Conservation (phyloP, 192 early-diverging fungal genomes). For the Mortierella alpina region DNA sequence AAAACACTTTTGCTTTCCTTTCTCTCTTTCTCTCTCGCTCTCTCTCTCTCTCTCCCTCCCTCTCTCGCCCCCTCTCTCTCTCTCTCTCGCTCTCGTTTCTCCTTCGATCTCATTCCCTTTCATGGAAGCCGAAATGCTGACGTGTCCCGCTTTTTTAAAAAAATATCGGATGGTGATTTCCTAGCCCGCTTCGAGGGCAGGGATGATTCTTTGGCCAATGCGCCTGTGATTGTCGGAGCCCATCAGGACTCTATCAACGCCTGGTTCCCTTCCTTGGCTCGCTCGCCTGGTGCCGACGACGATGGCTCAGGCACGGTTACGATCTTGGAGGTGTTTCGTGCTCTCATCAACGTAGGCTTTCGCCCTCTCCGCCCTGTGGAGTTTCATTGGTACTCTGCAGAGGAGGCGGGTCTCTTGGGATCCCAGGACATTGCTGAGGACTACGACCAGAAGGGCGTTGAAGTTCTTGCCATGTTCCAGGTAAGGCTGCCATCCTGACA, state of each 20-base stretch:
- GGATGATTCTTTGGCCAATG: conserved; percentile 57
- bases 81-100: too few species aligned
- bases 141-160: not conserved
- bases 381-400: conserved; percentile 96
- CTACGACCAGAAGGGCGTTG: conserved; percentile 69
- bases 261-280: conserved; percentile 81
- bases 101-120: not conserved
- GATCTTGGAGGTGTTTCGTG: conserved; percentile 87
- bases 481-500: conserved; percentile 24
- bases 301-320: conserved; percentile 95
- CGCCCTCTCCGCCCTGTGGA: conserved; percentile 84
- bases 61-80: too few species aligned
- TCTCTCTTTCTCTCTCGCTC: too few species aligned
- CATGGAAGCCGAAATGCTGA: not conserved
- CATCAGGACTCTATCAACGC: conserved; percentile 93
- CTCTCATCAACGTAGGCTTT: conserved; percentile 75
- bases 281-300: conserved; percentile 82
- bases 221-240: conserved; percentile 85
- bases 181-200: conserved; percentile 81
- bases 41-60: too few species aligned
- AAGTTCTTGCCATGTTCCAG: conserved; percentile 85
- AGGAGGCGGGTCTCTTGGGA: conserved; percentile 92
- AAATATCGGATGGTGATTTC: not conserved
- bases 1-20: too few species aligned
- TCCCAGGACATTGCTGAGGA: conserved; percentile 83